Evolutionary conservation across 2,329 filamentous ascomycete species (phyloP), one percentile per base, ranked within the genome.

Genomic region (Curvularia sp.): DNA sequence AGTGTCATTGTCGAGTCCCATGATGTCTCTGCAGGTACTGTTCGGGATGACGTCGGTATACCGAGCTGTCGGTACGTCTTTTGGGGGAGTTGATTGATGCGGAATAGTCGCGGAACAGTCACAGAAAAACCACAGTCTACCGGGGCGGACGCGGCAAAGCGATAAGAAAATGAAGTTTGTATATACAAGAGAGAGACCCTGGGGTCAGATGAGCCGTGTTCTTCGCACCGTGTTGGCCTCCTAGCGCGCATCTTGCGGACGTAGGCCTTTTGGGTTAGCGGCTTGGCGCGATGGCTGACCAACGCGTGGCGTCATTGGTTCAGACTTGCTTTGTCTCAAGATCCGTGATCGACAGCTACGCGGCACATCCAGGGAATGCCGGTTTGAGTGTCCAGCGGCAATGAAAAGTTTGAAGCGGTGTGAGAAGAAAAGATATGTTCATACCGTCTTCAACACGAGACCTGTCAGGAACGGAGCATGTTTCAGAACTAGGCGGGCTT

Each of bases 1-100:
- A 63, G 89, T 89, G 80, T 98, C 94, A 80, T 77, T 77, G 58
- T 75, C 73, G 54, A 77, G 67, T 57, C 63, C 66, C 72, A 74
- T 72, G 41, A 45, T 59, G 54, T 49, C 34, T 50, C 57, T 53
- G 55, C 55, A 53, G 49, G 55, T 49, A 42, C 28, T 42, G 15
- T 45, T 63, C 63, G 67, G 59, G 38, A 65, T 70, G 70, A 68
- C 67, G 69, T 72, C 52, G 56, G 19, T 43, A 45, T 39, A 41
- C 54, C 49, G 57, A 63, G 55, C 38, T 59, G 12, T 34, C 36
- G 53, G 15, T 25, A 13, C 48, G 13, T 21, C 45, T 21, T 34
- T 9, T 15, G 23, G 23, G 23, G 23, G 9, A 51, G 28, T 4
- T 6, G 28, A 18, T 27, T 41, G 30, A 23, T 46, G 21, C 36